These are phyloP conservation scores for Fimicolochytrium jonesii DNA, from an alignment of 192 early-diverging fungal genomes.

Conservation along the genomic window DNA sequence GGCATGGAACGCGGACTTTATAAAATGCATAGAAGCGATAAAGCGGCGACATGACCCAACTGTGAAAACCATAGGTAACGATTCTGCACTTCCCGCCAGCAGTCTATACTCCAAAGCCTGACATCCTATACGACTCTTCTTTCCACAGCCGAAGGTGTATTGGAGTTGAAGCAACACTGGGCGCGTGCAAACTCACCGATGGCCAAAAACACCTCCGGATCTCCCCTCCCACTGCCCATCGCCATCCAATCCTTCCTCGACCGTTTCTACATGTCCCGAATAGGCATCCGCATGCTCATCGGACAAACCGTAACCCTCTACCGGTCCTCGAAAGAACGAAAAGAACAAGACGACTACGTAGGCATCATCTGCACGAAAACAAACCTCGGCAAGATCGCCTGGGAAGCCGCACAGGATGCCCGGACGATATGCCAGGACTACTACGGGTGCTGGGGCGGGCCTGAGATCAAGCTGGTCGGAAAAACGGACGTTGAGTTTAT, in stretches of 20 bases:
- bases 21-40: slow-evolving; percentile 83
- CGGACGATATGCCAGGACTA: slow-evolving; percentile 86
- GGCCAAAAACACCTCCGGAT: not conserved
- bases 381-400: slow-evolving; percentile 71
- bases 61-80: slow-evolving; percentile 77
- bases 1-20: slow-evolving; percentile 54
- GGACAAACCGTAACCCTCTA: slow-evolving; percentile 55
- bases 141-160: slow-evolving; percentile 78
- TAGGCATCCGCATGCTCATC: slow-evolving; percentile 97
- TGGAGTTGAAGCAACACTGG: slow-evolving; percentile 81
- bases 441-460: slow-evolving; percentile 69
- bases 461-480: slow-evolving; percentile 60
- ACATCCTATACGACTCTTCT: not conserved
- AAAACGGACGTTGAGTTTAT: slow-evolving; percentile 79
- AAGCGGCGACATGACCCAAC: slow-evolving; percentile 92
- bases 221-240: slow-evolving; percentile 43
- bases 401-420: slow-evolving; percentile 88
- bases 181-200: slow-evolving; percentile 33
- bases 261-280: slow-evolving; percentile 95
- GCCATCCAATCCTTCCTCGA: slow-evolving; percentile 88
- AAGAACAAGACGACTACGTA: slow-evolving; percentile 61
- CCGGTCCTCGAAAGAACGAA: slow-evolving; percentile 23
- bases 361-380: slow-evolving; percentile 94
- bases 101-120: not conserved
- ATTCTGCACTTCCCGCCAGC: not conserved